Evolutionary conservation across 2,329 filamentous ascomycete genomes (phyloP).

Genomic region (Dactylellina drechsleri): DNA sequence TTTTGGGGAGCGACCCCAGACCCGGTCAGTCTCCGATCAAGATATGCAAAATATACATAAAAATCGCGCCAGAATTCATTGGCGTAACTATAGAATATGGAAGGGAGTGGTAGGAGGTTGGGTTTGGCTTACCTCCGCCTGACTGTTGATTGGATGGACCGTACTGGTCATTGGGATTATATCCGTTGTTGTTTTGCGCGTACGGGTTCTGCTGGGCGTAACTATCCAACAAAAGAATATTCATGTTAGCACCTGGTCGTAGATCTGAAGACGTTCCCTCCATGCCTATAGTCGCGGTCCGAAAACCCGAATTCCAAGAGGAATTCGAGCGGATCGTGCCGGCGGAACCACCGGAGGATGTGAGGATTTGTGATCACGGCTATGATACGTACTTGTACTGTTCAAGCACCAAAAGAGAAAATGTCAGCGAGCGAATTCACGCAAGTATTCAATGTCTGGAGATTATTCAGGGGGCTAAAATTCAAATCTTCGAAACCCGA

Average conservation of each 20-base stretch:
- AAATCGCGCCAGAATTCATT: neutral
- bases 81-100: neutral
- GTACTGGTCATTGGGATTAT: conserved; percentile 54
- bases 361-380: neutral
- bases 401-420: neutral
- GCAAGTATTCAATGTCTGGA: neutral
- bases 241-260: neutral
- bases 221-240: conserved; percentile 2
- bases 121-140: conserved; percentile 31
- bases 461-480: too few species aligned
- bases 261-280: neutral
- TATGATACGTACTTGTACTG: conserved; percentile 45
- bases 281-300: neutral
- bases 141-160: conserved; percentile 46
- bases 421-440: conserved; percentile 13
- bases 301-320: neutral
- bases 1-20: neutral
- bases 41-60: neutral
- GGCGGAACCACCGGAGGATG: neutral
- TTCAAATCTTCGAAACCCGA: too few species aligned
- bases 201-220: conserved; percentile 55
- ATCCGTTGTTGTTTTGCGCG: conserved; percentile 48
- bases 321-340: neutral
- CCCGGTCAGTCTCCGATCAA: conserved; percentile 2
- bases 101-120: too few species aligned